Conservation (phyloP, 148 eudicot genomes). For the Polygonum aviculare region DNA sequence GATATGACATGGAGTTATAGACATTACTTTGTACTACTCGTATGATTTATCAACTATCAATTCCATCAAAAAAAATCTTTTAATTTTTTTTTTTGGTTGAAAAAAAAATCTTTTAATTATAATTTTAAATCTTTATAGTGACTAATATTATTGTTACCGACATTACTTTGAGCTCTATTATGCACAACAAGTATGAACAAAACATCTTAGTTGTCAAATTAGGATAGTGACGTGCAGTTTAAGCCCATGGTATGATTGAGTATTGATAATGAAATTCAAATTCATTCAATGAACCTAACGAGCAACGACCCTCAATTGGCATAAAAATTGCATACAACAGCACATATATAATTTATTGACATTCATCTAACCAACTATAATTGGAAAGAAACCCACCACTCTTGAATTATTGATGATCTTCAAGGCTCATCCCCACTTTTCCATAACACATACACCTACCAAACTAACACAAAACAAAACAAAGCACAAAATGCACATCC, state of each 20-base stretch:
- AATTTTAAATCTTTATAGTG: no score
- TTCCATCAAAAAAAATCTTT: no score
- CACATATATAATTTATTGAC: not conserved
- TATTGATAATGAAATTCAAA: not conserved
- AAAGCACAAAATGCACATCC: not conserved
- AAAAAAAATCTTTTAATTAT: no score
- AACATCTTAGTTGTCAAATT: no score
- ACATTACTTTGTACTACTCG: no score
- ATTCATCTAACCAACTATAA: not conserved
- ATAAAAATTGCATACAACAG: not conserved
- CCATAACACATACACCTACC: not conserved
- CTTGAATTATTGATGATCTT: not conserved
- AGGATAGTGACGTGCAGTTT: no score
- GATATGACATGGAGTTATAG: not conserved
- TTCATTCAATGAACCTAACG: not conserved
- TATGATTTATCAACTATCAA: no score
- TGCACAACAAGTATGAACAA: no score
- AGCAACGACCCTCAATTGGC: not conserved
- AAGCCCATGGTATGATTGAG: not conserved
- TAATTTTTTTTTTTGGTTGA: no score
- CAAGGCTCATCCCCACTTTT: not conserved
- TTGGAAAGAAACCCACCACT: not conserved
- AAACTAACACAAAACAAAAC: constrained; percentile 2
- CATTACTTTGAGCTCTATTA: no score
- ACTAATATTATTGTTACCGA: no score